Conservation (phyloP, 2,329 filamentous ascomycete genomes). For the Xylaria sp. region DNA sequence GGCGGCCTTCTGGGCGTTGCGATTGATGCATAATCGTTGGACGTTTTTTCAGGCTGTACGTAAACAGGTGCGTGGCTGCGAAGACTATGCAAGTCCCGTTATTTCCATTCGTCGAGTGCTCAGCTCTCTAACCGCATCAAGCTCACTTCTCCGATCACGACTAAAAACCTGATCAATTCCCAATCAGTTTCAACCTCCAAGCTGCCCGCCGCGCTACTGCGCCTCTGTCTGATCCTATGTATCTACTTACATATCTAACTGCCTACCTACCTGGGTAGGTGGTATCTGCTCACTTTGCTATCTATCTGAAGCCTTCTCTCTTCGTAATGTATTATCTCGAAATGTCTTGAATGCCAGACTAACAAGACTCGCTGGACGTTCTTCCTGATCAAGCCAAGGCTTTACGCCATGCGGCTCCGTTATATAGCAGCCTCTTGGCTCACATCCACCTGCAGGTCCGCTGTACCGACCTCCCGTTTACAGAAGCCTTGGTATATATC, state of each 20-base stretch:
- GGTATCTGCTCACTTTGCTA: constrained; percentile 20
- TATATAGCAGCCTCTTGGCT: constrained; percentile 43
- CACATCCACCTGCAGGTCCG: constrained; percentile 40
- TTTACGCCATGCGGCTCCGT: constrained; percentile 33
- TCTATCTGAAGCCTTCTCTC: neutral
- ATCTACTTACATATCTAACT: neutral
- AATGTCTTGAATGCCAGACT: constrained; percentile 32
- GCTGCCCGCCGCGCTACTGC: constrained; percentile 11
- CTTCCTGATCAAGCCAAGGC: constrained; percentile 42
- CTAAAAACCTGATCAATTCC: constrained; percentile 11
- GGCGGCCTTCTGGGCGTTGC: neutral
- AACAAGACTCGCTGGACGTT: constrained; percentile 39
- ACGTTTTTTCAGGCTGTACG: constrained; percentile 2
- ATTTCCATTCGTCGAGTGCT: constrained; percentile 30
- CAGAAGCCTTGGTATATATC: constrained; percentile 26
- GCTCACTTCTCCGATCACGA: constrained; percentile 15
- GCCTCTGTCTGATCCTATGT: constrained; percentile 16
- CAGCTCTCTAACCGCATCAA: constrained; percentile 36
- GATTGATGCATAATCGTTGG: constrained; percentile 27
- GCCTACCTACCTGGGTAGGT: constrained; percentile 33
- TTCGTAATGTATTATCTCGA: constrained; percentile 10
- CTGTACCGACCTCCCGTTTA: constrained; percentile 33
- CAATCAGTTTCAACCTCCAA: constrained; percentile 25
- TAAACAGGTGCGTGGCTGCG: constrained; percentile 17
- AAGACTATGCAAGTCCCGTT: neutral